phyloP scores from a whole-genome alignment of 495 filamentous ascomycete species.

The Acidiella bohemica region DNA sequence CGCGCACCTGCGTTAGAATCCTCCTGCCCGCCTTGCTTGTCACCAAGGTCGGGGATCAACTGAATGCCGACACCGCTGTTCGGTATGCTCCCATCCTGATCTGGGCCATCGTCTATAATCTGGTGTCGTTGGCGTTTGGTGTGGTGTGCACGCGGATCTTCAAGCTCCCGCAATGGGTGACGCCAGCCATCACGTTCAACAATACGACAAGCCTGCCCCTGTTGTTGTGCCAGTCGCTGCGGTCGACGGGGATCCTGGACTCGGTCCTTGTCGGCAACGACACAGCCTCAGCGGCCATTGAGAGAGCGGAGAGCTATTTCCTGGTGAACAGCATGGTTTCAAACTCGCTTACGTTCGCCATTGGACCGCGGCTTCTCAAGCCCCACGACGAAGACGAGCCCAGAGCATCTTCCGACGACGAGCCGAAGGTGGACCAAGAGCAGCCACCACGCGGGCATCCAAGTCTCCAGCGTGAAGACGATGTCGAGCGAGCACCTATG shows the following conservation, averaged over 20 bases:
- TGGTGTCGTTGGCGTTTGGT: conserved; percentile 42
- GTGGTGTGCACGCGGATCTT: conserved; percentile 33
- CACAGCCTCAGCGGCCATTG: conserved; percentile 37
- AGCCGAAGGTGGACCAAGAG: conserved; percentile 21
- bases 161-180: conserved; percentile 51
- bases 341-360: conserved; percentile 49
- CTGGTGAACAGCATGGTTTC: conserved; percentile 50
- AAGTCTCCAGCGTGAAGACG: conserved; percentile 17
- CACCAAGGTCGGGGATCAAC: conserved; percentile 50
- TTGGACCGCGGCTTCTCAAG: conserved; percentile 49
- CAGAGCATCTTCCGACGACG: conserved; percentile 11
- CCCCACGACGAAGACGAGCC: conserved; percentile 32
- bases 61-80: conserved; percentile 39
- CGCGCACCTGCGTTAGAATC: conserved; percentile 50
- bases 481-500: too few species aligned
- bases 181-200: conserved; percentile 58
- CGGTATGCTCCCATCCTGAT: conserved; percentile 28
- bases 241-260: conserved; percentile 49
- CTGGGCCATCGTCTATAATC: conserved; percentile 46
- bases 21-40: conserved; percentile 61
- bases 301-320: conserved; percentile 59
- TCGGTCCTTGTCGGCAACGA: conserved; percentile 40
- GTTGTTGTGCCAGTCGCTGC: conserved; percentile 50
- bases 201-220: conserved; percentile 63
- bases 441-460: conserved; percentile 18